Conservation (phyloP, 148 eudicot species). For the Chenopodium suecicum region DNA sequence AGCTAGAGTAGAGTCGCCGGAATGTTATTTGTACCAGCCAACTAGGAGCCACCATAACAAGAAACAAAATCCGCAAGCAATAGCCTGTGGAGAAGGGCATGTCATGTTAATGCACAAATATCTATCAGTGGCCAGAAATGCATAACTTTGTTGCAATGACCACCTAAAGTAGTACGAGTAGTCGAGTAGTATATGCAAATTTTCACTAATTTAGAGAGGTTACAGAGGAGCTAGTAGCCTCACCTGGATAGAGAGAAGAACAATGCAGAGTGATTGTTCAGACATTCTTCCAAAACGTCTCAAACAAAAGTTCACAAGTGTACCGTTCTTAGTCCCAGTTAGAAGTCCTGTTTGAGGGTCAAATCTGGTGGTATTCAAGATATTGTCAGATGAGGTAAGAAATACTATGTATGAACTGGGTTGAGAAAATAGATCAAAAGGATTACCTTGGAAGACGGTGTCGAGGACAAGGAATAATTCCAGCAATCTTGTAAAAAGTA, state of each 20-base stretch:
- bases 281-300: conserved; percentile 69
- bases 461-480: conserved; percentile 85
- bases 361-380: conserved; percentile 53
- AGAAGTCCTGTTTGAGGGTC: conserved; percentile 88
- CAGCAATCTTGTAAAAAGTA: conserved; percentile 64
- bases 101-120: background rate
- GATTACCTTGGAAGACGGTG: conserved; percentile 87
- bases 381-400: conserved; percentile 3
- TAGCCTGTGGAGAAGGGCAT: conserved; percentile 41
- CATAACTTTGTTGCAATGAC: background rate
- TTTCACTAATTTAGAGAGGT: background rate
- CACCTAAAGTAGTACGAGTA: too few species aligned
- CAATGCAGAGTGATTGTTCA: conserved; percentile 70
- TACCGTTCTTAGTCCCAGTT: conserved; percentile 93
- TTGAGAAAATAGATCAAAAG: background rate
- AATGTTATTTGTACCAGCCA: conserved; percentile 82
- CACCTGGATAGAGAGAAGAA: conserved; percentile 74
- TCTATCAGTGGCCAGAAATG: background rate
- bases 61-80: conserved; percentile 82
- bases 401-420: background rate
- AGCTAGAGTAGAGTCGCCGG: too few species aligned
- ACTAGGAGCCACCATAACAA: conserved; percentile 79
- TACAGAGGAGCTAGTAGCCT: background rate
- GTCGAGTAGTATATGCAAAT: too few species aligned
- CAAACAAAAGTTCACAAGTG: conserved; percentile 73